Evolutionary conservation across 345 rosid genomes (phyloP).

Genomic region (Syzygium oleosum): DNA sequence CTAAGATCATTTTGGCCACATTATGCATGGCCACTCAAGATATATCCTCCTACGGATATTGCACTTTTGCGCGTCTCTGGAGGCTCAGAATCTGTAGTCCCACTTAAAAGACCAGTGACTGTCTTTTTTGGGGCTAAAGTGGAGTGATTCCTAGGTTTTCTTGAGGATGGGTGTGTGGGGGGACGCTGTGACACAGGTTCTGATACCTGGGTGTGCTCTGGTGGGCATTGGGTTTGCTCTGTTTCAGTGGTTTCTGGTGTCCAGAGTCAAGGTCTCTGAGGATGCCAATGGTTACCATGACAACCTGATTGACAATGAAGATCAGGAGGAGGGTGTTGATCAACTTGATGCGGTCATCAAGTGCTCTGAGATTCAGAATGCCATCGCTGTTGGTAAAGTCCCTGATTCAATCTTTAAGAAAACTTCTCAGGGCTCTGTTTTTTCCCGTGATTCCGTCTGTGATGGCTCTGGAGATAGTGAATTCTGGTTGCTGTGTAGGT

Average conservation of each 20-base stretch:
- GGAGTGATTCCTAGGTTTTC: background rate
- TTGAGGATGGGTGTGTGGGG: slow-evolving; percentile 27
- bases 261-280: slow-evolving; percentile 36
- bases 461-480: background rate
- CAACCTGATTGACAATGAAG: slow-evolving; percentile 30
- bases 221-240: slow-evolving; percentile 55
- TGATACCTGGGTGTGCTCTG: slow-evolving; percentile 40
- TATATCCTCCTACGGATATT: slow-evolving; percentile 5
- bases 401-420: background rate
- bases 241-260: slow-evolving; percentile 56
- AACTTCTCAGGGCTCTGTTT: background rate
- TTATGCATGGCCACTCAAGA: slow-evolving; percentile 1
- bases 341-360: slow-evolving; percentile 31
- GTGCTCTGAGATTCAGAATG: slow-evolving; percentile 61
- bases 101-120: background rate
- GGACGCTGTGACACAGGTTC: slow-evolving; percentile 31
- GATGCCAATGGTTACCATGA: slow-evolving; percentile 21
- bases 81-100: background rate
- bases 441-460: background rate
- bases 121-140: background rate
- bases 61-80: background rate
- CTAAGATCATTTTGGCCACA: background rate
- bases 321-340: slow-evolving; percentile 41
- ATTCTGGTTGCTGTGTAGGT: background rate
- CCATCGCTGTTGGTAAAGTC: slow-evolving; percentile 52